Base-by-base conservation (phyloP, 768 basidiomycete species). In the Lenzites betulinus region DNA sequence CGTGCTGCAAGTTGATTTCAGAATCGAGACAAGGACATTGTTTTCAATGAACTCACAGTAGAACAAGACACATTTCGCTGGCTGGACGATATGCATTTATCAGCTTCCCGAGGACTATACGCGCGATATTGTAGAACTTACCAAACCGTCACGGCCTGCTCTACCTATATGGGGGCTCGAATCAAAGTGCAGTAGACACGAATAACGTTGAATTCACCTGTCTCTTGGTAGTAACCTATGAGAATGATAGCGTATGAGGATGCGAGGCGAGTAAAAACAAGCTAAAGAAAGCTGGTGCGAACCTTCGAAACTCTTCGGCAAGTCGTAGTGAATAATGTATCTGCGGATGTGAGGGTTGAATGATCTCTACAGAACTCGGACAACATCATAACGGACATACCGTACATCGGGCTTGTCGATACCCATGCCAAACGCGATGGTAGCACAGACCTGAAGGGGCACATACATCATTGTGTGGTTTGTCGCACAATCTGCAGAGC, bases 281-380 rank as follows among this genome's bases (percentile, higher is more conserved):
- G 5, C 16, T 2, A 8, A 7, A 30, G 15, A 33, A 60, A 38
- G 12, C 13, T 8, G 26, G 47, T 11, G 20, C 53, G 62, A 38
- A 87, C 90, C 90, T 81, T 93, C 92, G 58, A 93, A 84, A 57
- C 90, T 92, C 69, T 89, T 91, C 0, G 91, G 90, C 18, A 93
- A 72, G 71, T 93, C 91, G 62, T 83, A 92, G 67, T 93, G 92
- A 42, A 93, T 85, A 43, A 92, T 83, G 66, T 91, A 93, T 38
- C 90, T 79, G 13, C 8, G 20, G 25, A 28, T 8, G 3, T 8
- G 41, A 20, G 33, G 42, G n/a, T 18, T 39, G 22, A 20, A 28
- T 28, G 15, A 6, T 20, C 20, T 28, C 22, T 0, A 30, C 16
- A 39, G 36, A n/a, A n/a, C n/a, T n/a, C n/a, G n/a, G n/a, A 12